A percentile compares a stretch with the other conserved stretches of the same genome.
These are phyloP conservation scores for Barbarea vulgaris DNA, from an alignment of 345 rosid genomes.

Conservation along the genomic window DNA sequence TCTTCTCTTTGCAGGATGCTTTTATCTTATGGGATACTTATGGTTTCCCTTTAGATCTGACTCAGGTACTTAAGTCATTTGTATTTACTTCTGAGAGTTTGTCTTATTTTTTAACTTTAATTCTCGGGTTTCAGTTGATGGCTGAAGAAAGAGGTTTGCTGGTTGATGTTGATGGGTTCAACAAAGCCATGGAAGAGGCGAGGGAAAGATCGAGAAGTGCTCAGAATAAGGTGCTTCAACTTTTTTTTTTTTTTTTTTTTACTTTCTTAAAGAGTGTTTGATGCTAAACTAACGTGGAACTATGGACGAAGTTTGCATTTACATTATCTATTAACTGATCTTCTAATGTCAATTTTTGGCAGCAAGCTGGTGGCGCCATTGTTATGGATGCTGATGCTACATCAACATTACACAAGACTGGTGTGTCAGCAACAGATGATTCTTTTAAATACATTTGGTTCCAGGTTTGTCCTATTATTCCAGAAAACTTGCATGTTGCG, in stretches of 20 bases:
- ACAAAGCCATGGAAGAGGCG: constrained; percentile 85
- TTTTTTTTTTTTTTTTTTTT: neutral
- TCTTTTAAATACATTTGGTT: constrained; percentile 80
- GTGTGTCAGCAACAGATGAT: constrained; percentile 70
- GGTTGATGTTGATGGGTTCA: constrained; percentile 86
- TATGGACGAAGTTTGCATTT: neutral
- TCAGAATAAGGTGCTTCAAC: constrained; percentile 66
- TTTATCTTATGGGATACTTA: constrained; percentile 94
- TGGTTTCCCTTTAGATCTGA: constrained; percentile 96
- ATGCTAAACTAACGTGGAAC: neutral
- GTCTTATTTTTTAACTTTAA: constrained; percentile 20
- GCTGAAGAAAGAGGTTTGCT: constrained; percentile 87
- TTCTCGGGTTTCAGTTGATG: constrained; percentile 64
- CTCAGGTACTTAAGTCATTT: constrained; percentile 64
- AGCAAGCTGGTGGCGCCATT: constrained; percentile 91
- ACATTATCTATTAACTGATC: constrained; percentile 1
- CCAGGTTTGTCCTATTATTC: constrained; percentile 27
- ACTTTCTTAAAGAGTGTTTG: neutral
- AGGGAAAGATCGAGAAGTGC: constrained; percentile 93
- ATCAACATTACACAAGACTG: constrained; percentile 71
- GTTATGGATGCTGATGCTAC: constrained; percentile 96
- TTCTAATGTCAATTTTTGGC: constrained; percentile 32
- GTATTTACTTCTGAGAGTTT: constrained; percentile 4
- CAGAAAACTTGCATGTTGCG: neutral
- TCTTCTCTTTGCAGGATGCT: constrained; percentile 71